Conservation (phyloP, 352 stramenopile genomes). For the Phytophthora pinifolia region DNA sequence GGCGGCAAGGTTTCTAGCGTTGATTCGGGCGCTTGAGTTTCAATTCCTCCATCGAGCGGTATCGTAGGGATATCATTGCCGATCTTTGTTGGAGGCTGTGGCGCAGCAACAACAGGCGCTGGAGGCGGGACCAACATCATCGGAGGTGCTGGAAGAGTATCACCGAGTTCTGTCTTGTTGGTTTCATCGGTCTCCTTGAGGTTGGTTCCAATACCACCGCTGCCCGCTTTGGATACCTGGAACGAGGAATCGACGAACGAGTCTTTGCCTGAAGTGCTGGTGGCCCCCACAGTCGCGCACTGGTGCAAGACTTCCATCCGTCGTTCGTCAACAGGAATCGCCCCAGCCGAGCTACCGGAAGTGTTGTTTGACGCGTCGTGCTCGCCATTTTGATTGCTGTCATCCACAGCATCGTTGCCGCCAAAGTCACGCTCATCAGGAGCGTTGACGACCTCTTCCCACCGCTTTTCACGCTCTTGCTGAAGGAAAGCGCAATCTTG, state of each 20-base stretch:
- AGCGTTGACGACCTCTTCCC: slow-evolving; percentile 59
- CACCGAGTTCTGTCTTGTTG: not conserved
- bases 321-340: slow-evolving; percentile 51
- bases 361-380: too few species aligned
- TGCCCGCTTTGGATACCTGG: slow-evolving; percentile 24
- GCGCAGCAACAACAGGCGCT: slow-evolving; percentile 5
- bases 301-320: slow-evolving; percentile 68
- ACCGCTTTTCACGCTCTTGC: slow-evolving; percentile 62
- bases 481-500: slow-evolving; percentile 66
- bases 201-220: slow-evolving; percentile 7
- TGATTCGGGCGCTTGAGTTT: slow-evolving; percentile 1
- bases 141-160: not conserved
- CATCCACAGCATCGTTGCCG: not conserved
- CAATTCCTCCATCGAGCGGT: not conserved
- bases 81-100: not conserved
- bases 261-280: slow-evolving; percentile 32
- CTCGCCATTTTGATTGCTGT: slow-evolving; percentile 32
- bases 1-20: not conserved
- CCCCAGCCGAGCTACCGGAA: not conserved
- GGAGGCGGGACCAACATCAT: slow-evolving; percentile 12
- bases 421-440: slow-evolving; percentile 16
- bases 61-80: not conserved
- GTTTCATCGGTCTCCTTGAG: not conserved
- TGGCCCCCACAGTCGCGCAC: slow-evolving; percentile 64
- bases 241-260: slow-evolving; percentile 56